Base-by-base conservation (phyloP, 228 moss, liverwort and hornwort genomes). In the Sphagnum fallax region DNA sequence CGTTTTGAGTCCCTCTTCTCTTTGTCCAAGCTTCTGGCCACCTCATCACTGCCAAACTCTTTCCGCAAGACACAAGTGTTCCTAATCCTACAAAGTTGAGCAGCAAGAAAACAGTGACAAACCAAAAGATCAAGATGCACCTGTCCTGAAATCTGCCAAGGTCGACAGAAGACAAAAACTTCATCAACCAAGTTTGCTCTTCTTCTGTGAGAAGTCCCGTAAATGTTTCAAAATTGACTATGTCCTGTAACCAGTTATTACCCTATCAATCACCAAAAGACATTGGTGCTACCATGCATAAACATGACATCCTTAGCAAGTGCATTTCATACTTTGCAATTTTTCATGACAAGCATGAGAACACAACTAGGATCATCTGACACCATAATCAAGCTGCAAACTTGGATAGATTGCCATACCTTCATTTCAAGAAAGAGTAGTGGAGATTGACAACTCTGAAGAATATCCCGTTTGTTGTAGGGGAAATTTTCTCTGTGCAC, bases 171-270 rank as follows among this genome's bases (percentile, higher is more conserved):
- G 91, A 86, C 71, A 89, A 67, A 81, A 74, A 89, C 82, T 87
- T 87, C 89, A 89, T 84, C 67, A 89, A 84, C 70, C 89, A 84
- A 77, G 89, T 84, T 82, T 94, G 94, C 86, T 94, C 94, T 88
- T 91, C 89, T 63, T 89, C 91, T 67, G 91, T 88, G 65, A 91
- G 84, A 71, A 94, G 94, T 73, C 89, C 94, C 70, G 86, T 94
- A 71, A 94, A 91, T 52, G 91, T 91, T 84, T 94, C 94, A 81
- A 87, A 88, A 88, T 94, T 94, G 74, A 94, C 75, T 78, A 94
- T 83, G 73, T 94, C 91, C 91, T 94, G 91, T 60, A 65, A 61
- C 66, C 72, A 67, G 32, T 32, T 32, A 3, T 32, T 2, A 32
- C 32, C 32, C 3, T 2, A 32, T 32, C 32, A 32, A 32, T 32